Conservation (phyloP, 1,139 yeast species). For the Magnusiomyces clavatus region DNA sequence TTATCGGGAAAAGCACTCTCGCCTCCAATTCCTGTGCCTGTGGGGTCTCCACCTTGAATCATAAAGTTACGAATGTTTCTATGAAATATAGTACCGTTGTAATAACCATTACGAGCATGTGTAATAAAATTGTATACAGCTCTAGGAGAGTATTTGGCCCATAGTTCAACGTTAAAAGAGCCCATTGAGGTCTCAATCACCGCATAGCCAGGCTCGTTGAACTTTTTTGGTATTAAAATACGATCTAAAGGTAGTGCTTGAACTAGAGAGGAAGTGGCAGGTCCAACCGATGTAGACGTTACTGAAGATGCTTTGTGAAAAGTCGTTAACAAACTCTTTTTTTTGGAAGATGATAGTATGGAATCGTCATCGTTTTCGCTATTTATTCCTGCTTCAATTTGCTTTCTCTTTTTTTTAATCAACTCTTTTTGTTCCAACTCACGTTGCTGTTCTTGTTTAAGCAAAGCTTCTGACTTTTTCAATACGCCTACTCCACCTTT, state of each 20-base stretch:
- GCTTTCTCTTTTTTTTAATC: constrained; percentile 2
- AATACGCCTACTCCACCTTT: constrained; percentile 25
- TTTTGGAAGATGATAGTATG: neutral
- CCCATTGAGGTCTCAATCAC: constrained; percentile 37
- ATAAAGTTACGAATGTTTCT: constrained; percentile 42
- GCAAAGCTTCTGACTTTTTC: constrained; percentile 8
- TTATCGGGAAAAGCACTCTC: constrained; percentile 27
- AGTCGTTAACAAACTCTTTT: constrained; percentile 19
- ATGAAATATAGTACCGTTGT: constrained; percentile 39
- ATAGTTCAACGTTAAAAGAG: constrained; percentile 35
- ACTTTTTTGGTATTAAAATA: constrained; percentile 27
- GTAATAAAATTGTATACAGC: constrained; percentile 40
- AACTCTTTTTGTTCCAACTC: constrained; percentile 6
- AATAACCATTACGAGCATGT: constrained; percentile 35
- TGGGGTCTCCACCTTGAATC: constrained; percentile 49
- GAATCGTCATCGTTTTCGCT: neutral
- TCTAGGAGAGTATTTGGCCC: constrained; percentile 35
- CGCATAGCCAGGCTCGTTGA: constrained; percentile 28
- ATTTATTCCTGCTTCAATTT: neutral
- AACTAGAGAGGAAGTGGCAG: constrained; percentile 23
- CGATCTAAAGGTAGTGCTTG: constrained; percentile 22
- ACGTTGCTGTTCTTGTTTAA: constrained; percentile 1
- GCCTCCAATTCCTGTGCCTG: constrained; percentile 43
- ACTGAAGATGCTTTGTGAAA: constrained; percentile 31
- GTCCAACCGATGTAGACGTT: constrained; percentile 31